A percentile compares a stretch with the other conserved stretches of the same genome.
These are phyloP conservation scores for Wickerhamiella vanderwaltii DNA, from an alignment of 805 yeast species.

Conservation along the genomic window DNA sequence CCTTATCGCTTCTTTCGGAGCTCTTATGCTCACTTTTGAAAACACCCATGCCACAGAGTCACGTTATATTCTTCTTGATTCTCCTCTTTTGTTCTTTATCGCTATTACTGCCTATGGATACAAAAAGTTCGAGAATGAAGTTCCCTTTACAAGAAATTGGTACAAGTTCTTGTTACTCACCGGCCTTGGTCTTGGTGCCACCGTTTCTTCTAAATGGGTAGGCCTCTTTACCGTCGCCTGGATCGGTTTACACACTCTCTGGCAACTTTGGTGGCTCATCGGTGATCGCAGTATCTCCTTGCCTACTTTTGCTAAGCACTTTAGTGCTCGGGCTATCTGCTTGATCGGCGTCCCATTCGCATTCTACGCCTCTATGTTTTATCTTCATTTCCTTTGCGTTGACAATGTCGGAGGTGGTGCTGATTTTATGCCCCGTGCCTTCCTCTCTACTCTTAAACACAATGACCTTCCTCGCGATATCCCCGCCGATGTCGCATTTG, in stretches of 20 bases:
- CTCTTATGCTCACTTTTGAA: conserved; percentile 46
- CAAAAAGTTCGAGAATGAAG: conserved; percentile 37
- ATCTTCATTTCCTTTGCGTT: conserved; percentile 40
- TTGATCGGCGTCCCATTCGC: conserved; percentile 44
- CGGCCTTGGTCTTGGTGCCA: conserved; percentile 40
- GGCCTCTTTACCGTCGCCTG: conserved; percentile 59
- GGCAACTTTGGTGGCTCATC: conserved; percentile 51
- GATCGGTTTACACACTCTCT: conserved; percentile 40
- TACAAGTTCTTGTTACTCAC: conserved; percentile 36
- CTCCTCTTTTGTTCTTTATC: conserved; percentile 33
- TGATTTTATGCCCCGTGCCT: conserved; percentile 51
- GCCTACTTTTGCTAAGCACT: conserved; percentile 31
- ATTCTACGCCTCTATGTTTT: conserved; percentile 46
- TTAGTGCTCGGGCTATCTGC: conserved; percentile 31
- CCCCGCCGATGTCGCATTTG: conserved; percentile 60
- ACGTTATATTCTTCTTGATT: conserved; percentile 38
- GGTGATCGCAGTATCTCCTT: conserved; percentile 52
- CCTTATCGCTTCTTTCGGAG: conserved; percentile 38
- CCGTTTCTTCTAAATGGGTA: conserved; percentile 54
- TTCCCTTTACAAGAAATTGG: conserved; percentile 43
- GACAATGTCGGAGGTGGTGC: conserved; percentile 46
- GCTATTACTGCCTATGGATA: conserved; percentile 40
- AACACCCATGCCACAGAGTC: conserved; percentile 53
- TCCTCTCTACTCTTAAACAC: conserved; percentile 46
- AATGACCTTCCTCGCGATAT: conserved; percentile 30